Percentiles rank a stretch among this genome's conserved stretches.
These are phyloP conservation scores for Cladosporium cucumerinum DNA, from an alignment of 2,329 filamentous ascomycete genomes.

Conservation along the genomic window DNA sequence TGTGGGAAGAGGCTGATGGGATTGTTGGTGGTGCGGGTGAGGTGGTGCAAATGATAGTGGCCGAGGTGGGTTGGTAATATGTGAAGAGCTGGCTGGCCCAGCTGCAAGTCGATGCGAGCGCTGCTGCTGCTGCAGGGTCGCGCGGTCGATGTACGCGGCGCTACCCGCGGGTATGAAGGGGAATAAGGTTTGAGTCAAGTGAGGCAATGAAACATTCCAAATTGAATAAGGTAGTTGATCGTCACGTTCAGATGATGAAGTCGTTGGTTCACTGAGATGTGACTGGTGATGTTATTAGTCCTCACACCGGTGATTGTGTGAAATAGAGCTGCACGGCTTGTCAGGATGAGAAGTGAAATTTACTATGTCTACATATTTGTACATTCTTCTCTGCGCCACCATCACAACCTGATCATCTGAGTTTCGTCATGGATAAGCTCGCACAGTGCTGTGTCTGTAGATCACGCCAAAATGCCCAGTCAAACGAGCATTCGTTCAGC, in stretches of 20 bases:
- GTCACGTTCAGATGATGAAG: neutral
- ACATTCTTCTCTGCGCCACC: neutral
- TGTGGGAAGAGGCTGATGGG: neutral
- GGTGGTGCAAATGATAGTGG: neutral
- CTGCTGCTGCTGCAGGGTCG: conserved; percentile 11
- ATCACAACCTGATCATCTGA: neutral
- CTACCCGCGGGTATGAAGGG: neutral
- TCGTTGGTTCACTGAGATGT: neutral
- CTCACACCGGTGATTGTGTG: neutral
- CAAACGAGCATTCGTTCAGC: neutral
- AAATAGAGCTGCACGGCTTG: neutral
- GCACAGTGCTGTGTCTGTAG: neutral
- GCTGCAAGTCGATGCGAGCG: conserved; percentile 6
- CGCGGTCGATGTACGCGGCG: conserved; percentile 5
- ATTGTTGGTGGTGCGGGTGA: neutral
- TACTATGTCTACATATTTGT: neutral
- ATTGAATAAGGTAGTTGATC: neutral
- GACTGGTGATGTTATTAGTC: neutral
- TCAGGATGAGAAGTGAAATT: neutral
- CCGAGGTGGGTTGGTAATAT: conserved; percentile 15
- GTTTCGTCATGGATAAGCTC: neutral
- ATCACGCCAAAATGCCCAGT: neutral
- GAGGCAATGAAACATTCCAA: neutral
- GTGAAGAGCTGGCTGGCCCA: conserved; percentile 13
- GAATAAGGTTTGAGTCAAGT: conserved; percentile 4